phyloP scores from a whole-genome alignment of 208 protist genomes.

The Trypanosoma boissoni region DNA sequence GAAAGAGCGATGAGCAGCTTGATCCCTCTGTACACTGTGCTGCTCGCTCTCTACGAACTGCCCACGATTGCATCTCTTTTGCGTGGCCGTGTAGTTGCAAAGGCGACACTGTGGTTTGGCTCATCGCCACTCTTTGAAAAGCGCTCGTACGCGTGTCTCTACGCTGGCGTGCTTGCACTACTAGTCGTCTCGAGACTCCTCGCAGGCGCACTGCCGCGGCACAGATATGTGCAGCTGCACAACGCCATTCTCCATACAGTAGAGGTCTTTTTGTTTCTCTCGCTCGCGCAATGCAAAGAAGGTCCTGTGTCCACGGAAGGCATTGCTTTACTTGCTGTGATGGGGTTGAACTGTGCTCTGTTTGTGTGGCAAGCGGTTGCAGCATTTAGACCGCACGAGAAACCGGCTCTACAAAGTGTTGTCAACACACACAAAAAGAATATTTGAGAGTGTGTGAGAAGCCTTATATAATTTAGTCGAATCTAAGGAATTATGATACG shows the following conservation, averaged over 20 bases:
- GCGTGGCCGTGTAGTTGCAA: conserved; percentile 15
- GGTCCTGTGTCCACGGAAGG: background rate
- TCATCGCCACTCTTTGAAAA: conserved; percentile 26
- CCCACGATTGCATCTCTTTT: conserved; percentile 35
- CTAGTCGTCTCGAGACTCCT: conserved; percentile 33
- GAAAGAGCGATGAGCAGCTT: conserved; percentile 6
- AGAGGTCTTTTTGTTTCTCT: conserved; percentile 21
- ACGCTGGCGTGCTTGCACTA: conserved; percentile 31
- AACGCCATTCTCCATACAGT: conserved; percentile 35
- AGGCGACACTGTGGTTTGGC: conserved; percentile 51
- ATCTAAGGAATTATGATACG: background rate
- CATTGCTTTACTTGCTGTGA: conserved; percentile 29
- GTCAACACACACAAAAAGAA: no score
- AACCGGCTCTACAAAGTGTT: no score
- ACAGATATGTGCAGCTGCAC: conserved; percentile 40
- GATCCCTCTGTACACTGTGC: conserved; percentile 31
- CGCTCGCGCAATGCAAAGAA: background rate
- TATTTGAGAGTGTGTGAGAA: no score
- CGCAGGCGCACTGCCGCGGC: conserved; percentile 31
- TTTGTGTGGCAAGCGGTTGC: conserved; percentile 18
- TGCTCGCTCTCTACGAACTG: conserved; percentile 37
- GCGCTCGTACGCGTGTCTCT: conserved; percentile 33
- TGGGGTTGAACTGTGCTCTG: conserved; percentile 25
- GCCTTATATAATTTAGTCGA: no score
- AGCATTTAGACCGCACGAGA: background rate